Evolutionary conservation across 2,329 filamentous ascomycete genomes (phyloP).

Genomic region (Verticillium albo-atrum): DNA sequence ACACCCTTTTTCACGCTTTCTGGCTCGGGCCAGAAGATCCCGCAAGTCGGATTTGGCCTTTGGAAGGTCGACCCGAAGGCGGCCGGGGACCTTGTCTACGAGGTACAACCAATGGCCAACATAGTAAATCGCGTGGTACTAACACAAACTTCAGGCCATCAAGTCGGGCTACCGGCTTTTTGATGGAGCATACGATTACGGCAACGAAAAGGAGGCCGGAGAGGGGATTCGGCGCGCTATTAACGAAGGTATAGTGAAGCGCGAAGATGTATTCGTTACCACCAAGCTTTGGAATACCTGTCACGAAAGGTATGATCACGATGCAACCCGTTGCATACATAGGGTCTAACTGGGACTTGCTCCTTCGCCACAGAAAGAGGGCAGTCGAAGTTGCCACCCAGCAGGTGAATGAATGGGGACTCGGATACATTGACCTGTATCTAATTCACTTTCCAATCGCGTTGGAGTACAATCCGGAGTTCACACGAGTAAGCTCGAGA

Average conservation of each 20-base stretch:
- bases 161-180: conserved; percentile 49
- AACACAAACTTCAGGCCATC: too few species aligned
- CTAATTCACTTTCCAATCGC: conserved; percentile 60
- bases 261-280: conserved; percentile 77
- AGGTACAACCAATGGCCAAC: conserved; percentile 11
- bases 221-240: conserved; percentile 55
- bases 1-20: too few species aligned
- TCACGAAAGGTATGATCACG: conserved; percentile 33
- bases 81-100: conserved; percentile 58
- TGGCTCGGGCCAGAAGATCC: conserved; percentile 37
- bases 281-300: conserved; percentile 85
- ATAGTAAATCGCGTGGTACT: too few species aligned
- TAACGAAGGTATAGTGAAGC: conserved; percentile 56
- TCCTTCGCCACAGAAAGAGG: conserved; percentile 46
- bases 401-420: conserved; percentile 56
- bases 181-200: conserved; percentile 52
- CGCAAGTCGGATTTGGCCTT: conserved; percentile 59
- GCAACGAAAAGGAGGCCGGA: conserved; percentile 63
- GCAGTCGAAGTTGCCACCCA: conserved; percentile 50
- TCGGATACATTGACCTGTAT: conserved; percentile 66
- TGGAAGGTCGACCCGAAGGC: conserved; percentile 59
- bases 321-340: neutral
- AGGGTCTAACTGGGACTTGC: conserved; percentile 18
- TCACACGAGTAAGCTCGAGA: neutral
- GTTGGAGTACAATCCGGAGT: conserved; percentile 33